phyloP scores from a whole-genome alignment of 2,329 filamentous ascomycete species.

The Penicillium glabrum region DNA sequence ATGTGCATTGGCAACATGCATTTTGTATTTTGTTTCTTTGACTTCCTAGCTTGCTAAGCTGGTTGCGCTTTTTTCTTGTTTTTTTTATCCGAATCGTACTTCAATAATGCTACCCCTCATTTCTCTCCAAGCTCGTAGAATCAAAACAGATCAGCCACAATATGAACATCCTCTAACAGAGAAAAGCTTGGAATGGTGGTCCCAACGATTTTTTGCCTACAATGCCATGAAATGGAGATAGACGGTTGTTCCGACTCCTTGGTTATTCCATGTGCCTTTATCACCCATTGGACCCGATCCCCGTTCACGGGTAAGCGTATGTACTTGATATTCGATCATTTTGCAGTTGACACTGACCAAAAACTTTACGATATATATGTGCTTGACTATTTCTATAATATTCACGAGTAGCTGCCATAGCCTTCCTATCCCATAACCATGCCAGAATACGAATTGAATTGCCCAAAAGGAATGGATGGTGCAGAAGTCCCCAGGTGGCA shows the following conservation, averaged over 20 bases:
- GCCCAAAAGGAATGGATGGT: not conserved
- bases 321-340: not conserved
- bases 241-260: constrained; percentile 38
- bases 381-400: too few relatives aligned
- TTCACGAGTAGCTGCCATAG: not conserved
- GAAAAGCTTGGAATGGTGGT: too few relatives aligned
- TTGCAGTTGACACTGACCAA: constrained; percentile 32
- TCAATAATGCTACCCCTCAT: not conserved
- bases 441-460: not conserved
- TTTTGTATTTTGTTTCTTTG: not conserved
- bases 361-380: constrained; percentile 36
- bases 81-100: not conserved
- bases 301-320: constrained; percentile 34
- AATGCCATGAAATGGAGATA: too few relatives aligned
- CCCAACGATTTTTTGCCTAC: too few relatives aligned
- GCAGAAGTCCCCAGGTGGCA: too few relatives aligned
- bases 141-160: not conserved
- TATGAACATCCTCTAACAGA: too few relatives aligned
- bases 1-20: not conserved
- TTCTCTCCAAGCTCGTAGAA: constrained; percentile 12
- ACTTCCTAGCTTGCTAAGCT: not conserved
- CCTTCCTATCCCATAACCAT: not conserved
- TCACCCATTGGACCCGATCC: constrained; percentile 59
- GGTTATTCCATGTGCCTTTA: constrained; percentile 57
- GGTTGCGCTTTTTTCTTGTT: not conserved